A percentile compares a stretch with the other conserved stretches of the same genome.
Conservation (phyloP, 495 filamentous ascomycete species). For the Pyrenopolyporus hunteri region DNA sequence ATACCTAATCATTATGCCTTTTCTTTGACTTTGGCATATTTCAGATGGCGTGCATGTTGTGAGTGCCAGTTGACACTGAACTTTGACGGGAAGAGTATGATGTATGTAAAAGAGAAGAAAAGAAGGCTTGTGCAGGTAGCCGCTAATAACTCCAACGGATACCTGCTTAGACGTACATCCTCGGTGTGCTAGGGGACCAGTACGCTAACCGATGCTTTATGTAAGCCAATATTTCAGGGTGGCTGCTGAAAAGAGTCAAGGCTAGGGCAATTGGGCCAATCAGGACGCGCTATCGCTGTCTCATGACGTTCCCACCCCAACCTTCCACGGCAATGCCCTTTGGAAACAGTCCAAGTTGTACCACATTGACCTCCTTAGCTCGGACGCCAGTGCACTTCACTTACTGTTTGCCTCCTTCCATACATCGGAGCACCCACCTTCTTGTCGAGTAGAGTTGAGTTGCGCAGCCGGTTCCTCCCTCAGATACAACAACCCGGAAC, state of each 20-base stretch:
- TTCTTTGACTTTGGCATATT: no score
- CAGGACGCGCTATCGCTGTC: slow-evolving; percentile 12
- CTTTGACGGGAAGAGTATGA: no score
- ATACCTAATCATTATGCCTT: background rate
- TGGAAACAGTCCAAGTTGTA: no score
- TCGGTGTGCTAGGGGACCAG: no score
- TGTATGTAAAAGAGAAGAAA: background rate
- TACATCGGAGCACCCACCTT: slow-evolving; percentile 18
- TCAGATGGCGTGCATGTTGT: no score
- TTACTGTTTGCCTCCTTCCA: slow-evolving; percentile 14
- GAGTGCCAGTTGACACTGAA: no score
- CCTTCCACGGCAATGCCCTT: slow-evolving; percentile 22
- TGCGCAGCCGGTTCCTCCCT: slow-evolving; percentile 16
- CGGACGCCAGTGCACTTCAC: slow-evolving; percentile 2
- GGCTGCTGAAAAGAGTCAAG: slow-evolving; percentile 28
- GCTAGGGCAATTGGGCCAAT: slow-evolving; percentile 34
- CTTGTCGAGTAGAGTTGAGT: no score
- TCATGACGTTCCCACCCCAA: slow-evolving; percentile 40
- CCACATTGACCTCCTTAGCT: slow-evolving; percentile 16
- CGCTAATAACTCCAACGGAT: background rate
- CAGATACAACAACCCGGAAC: background rate
- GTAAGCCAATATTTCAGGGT: slow-evolving; percentile 14
- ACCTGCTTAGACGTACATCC: no score
- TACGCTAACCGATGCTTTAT: slow-evolving; percentile 1
- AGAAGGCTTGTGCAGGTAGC: background rate